Percentiles rank a stretch among this genome's conserved stretches.
Conservation (phyloP, 2,329 filamentous ascomycete species). For the Cladophialophora exuberans region DNA sequence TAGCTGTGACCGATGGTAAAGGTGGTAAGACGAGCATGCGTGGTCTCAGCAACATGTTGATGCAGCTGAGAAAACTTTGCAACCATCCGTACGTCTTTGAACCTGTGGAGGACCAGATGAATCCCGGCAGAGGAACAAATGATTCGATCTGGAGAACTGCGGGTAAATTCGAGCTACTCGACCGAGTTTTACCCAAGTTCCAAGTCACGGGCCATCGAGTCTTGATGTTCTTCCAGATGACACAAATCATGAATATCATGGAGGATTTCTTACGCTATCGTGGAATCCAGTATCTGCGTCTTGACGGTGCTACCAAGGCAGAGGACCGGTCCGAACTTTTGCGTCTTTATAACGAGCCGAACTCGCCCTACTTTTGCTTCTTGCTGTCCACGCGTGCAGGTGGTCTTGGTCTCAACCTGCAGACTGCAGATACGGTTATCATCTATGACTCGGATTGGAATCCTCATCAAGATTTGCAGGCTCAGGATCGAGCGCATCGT, state of each 20-base stretch:
- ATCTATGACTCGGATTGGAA: slow-evolving; percentile 99
- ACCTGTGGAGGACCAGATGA: slow-evolving; percentile 97
- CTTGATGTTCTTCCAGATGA: slow-evolving; percentile 99
- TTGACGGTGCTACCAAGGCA: slow-evolving; percentile 96
- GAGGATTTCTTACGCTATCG: slow-evolving; percentile 91
- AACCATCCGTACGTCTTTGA: slow-evolving; percentile 99
- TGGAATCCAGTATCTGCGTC: slow-evolving; percentile 81
- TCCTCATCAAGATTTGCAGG: slow-evolving; percentile 97
- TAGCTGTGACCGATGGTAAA: slow-evolving; percentile 92
- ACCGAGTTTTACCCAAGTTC: slow-evolving; percentile 92
- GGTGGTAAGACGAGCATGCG: slow-evolving; percentile 92
- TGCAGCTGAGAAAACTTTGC: slow-evolving; percentile 98
- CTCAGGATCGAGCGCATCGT: slow-evolving; percentile 99
- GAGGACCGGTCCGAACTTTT: slow-evolving; percentile 94
- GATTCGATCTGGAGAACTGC: slow-evolving; percentile 93
- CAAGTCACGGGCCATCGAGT: slow-evolving; percentile 88
- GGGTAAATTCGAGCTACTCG: slow-evolving; percentile 95
- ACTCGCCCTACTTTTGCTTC: slow-evolving; percentile 96
- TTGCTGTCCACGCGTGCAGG: slow-evolving; percentile 97
- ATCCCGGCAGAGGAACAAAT: slow-evolving; percentile 83
- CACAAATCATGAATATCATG: slow-evolving; percentile 99
- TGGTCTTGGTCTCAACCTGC: slow-evolving; percentile 94
- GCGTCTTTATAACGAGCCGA: slow-evolving; percentile 82
- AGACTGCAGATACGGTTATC: slow-evolving; percentile 98
- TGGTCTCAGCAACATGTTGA: slow-evolving; percentile 98